Evolutionary conservation across 2,329 filamentous ascomycete genomes (phyloP), one percentile per base, ranked within the genome.

Genomic region (Fusarium udum): DNA sequence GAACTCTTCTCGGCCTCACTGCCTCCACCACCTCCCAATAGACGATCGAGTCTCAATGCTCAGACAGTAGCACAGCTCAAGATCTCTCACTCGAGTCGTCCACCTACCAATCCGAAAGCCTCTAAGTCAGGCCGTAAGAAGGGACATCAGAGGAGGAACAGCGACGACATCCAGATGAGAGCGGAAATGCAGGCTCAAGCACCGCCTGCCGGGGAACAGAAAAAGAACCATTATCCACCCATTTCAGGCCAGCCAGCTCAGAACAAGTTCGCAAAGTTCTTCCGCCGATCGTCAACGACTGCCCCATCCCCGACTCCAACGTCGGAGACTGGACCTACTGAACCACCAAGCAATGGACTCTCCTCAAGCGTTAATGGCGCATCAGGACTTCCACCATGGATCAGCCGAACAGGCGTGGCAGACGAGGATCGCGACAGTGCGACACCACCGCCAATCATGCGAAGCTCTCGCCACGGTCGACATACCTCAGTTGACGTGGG

Each of bases 391-490:
- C 85, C 81, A 14, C 85, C 81, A 14, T 85, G 81, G 82, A 79
- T 79, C 12, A 81, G 79, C 59, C 79, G 83, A 22, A 79, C 73
- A 20, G 79, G 81, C 7, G 65, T 79, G 1, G 64, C 73, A 1
- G 84, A 85, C 3, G 85, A 87, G 8, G 85, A 87, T 15, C 78
- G 83, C 8, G 78, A 81, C 4, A 85, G 88, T 36, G 86, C 87
- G 1, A 90, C 88, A 13, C 88, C 88, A 7, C 88, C 88, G 9
- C 88, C 88, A 4, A 90, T 90, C 57, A 79, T 86, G 81, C 83
- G 87, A 22, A 87, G 85, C 57, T 80, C 78, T 28, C 81, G 81
- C 10, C 79, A 82, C 9, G 69, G 65, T 31, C 76, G 81, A 28
- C 73, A 79, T 12, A 70, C 75, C 56, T 79, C 80, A 8, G 55